Evolutionary conservation across 2,329 filamentous ascomycete genomes (phyloP), one percentile per base, ranked within the genome.

Genomic region (Aspergillus texensis): DNA sequence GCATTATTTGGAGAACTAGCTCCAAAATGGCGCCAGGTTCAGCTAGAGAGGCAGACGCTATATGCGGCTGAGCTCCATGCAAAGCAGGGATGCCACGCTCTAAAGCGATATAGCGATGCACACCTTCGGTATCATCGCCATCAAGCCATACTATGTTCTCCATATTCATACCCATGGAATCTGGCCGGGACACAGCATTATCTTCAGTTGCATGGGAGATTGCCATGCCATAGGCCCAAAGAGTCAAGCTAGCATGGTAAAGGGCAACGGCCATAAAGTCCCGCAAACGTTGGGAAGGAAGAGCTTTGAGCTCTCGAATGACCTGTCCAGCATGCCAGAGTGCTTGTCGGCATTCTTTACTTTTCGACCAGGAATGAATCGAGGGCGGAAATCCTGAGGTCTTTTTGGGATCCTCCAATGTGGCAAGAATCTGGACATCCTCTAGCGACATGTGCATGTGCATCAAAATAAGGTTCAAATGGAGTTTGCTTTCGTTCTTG

Each of bases 291-390:
- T 58, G 54, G 36, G 46, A 34, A 19, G 50, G 48, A 26, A 58
- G 39, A 10, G 10, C 2, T 36, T 63, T 58, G 6, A 58, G 26
- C n/a, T 61, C 58, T 32, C 53, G 24, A 10, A 66, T 43, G 4
- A 62, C 58, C 45, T 66, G 62, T 4, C 59, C 64, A 8, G 64
- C 64, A 34, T 66, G 64, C 64, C 59, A 66, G 19, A 64, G 48
- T 3, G 64, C 62, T 6, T 56, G 43, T n/a, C 64, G 46, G 8
- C 45, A 60, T 16, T 65, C 58, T 46, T 61, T 58, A 5, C 28
- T 57, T 12, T 41, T 36, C 0, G 58, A 45, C 39, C 39, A 41
- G 39, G 39, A 41, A n/a, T 41, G 8, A 8, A 41, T 41, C 39
- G 39, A 41, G 8, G 39, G 39, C 16, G 39, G 39, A 41, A 41